Conservation (phyloP, 2,329 filamentous ascomycete species). For the Lithohypha guttulata region DNA sequence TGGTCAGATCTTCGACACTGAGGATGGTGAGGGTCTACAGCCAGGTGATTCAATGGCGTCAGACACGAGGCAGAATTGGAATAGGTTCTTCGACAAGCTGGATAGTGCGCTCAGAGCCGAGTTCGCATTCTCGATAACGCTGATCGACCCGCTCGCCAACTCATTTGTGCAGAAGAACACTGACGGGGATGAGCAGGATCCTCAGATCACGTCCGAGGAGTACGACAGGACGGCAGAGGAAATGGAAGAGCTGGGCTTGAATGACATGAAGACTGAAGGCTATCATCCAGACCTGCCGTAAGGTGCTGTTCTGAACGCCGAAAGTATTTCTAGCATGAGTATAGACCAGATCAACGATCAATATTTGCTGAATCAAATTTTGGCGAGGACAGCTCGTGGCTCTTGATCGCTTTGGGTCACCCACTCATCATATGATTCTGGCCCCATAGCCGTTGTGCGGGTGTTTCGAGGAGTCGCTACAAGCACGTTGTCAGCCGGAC, state of each 20-base stretch:
- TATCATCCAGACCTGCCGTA: too few species aligned
- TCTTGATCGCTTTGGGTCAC: too few species aligned
- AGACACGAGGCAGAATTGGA: slow-evolving; percentile 62
- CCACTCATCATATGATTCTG: slow-evolving; percentile 2
- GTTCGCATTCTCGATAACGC: slow-evolving; percentile 67
- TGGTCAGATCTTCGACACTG: slow-evolving; percentile 72
- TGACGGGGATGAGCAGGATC: slow-evolving; percentile 58
- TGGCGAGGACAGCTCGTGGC: too few species aligned
- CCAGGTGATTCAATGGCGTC: slow-evolving; percentile 69
- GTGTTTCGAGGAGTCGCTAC: slow-evolving; percentile 9
- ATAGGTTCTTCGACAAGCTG: slow-evolving; percentile 66
- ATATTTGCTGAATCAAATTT: too few species aligned
- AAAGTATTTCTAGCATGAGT: too few species aligned
- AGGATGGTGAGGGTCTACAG: slow-evolving; percentile 38
- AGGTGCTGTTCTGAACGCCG: too few species aligned
- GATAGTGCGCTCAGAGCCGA: slow-evolving; percentile 70
- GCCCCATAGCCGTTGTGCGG: slow-evolving; percentile 2
- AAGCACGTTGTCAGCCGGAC: background rate
- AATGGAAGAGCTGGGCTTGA: slow-evolving; percentile 81
- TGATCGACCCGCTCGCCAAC: slow-evolving; percentile 80
- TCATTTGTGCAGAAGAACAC: slow-evolving; percentile 86
- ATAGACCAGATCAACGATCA: too few species aligned
- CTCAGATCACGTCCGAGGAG: slow-evolving; percentile 67
- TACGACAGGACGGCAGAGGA: slow-evolving; percentile 86
- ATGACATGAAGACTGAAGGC: slow-evolving; percentile 83